Evolutionary conservation across 2,329 filamentous ascomycete genomes (phyloP), one percentile per base, ranked within the genome.

Genomic region (Paraconiothyrium sp.): DNA sequence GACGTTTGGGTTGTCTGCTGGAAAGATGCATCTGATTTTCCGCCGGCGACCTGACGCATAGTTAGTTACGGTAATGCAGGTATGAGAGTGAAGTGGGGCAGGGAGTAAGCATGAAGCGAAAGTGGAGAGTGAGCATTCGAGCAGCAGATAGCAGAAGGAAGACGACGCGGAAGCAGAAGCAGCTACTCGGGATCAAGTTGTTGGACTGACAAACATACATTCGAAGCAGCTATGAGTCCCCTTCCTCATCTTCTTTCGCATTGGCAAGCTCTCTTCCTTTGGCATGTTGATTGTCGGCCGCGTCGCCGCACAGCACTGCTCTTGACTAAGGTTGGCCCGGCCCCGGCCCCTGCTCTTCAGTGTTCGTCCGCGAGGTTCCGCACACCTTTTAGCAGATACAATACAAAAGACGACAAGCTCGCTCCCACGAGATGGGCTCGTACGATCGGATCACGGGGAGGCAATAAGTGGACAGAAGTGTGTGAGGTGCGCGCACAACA

Each of bases 1-100:
- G 55, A 77, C 70, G 27, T 76, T 70, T 13, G 76, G 74, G 54
- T 76, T 79, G 41, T 77, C 76, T n/a, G 73, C 62, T 30, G 74
- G 72, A 59, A 78, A 83, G 55, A 82, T 79, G 70, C 84, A 85
- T 56, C 79, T 78, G 32, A 84, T 82, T 72, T 84, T 85, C 54
- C 83, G 80, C 41, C 83, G 79, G 44, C 82, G 80, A 60, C 84
- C 84, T 78, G 55, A 37, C 46, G 27, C 39, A 50, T 20, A 8
- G 67, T 79, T 63, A 78, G 75, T 27, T 24, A 14, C 30, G 32
- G 32, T 35, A 41, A 43, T 35, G 27, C 27, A 30, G 27, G 1
- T 30, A 30, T 30, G 27, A 30, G 27, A 30, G 27, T 4, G 27
- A 30, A 30, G 27, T 30, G 27, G 27, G 11, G 20, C 10, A 14